A percentile compares a stretch with the other conserved stretches of the same genome.
phyloP scores from a whole-genome alignment of 192 early-diverging fungal species.

The Coemansia sp. region DNA sequence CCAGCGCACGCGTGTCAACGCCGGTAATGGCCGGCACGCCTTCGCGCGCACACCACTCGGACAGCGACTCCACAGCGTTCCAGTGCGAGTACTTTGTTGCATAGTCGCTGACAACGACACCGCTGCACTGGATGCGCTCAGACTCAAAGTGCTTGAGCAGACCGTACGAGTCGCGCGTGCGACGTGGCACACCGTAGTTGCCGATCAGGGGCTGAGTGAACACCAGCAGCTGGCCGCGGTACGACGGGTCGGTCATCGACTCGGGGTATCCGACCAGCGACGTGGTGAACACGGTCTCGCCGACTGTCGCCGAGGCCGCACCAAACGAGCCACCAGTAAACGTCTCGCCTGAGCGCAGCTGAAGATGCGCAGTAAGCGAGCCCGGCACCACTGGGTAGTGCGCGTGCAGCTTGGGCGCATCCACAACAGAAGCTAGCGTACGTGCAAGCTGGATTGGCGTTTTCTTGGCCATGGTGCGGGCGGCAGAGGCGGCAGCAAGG shows the following conservation, averaged over 20 bases:
- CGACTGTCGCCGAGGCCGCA: constrained; percentile 65
- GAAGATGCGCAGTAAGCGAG: constrained; percentile 62
- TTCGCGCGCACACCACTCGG: constrained; percentile 82
- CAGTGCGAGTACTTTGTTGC: constrained; percentile 90
- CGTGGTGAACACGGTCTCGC: constrained; percentile 95
- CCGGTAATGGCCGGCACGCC: constrained; percentile 85
- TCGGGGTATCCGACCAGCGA: constrained; percentile 95
- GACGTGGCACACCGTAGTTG: constrained; percentile 91
- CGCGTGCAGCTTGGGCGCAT: constrained; percentile 29
- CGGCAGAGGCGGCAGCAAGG: constrained; percentile 11
- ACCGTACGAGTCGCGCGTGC: constrained; percentile 73
- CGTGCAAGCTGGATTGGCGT: constrained; percentile 33
- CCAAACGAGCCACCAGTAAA: constrained; percentile 90
- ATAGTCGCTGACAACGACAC: constrained; percentile 89
- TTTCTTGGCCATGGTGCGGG: constrained; percentile 13
- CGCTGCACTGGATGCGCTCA: constrained; percentile 79
- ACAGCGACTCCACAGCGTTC: constrained; percentile 87
- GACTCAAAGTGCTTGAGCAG: constrained; percentile 87
- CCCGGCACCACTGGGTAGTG: constrained; percentile 58
- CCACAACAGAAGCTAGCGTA: constrained; percentile 38
- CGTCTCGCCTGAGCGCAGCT: constrained; percentile 75
- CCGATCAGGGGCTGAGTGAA: constrained; percentile 96
- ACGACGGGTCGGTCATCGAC: constrained; percentile 98
- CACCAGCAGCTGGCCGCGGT: constrained; percentile 91
- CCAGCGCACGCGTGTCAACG: constrained; percentile 90